phyloP scores from a whole-genome alignment of 306 rosid genomes.

The Purshia tridentata region DNA sequence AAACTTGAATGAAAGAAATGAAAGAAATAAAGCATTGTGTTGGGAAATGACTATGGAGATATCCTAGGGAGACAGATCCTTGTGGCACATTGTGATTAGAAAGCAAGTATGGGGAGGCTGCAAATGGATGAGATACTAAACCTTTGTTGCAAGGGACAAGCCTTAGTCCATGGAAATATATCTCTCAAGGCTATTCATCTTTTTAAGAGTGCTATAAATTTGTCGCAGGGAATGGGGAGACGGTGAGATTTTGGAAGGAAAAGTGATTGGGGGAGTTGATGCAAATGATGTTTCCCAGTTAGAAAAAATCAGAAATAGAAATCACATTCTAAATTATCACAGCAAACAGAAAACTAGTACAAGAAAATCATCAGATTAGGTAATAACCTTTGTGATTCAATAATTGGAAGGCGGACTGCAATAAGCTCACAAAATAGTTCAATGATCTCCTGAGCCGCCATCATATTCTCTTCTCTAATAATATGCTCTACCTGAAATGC shows the following conservation, averaged over 20 bases:
- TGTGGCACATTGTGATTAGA: neutral
- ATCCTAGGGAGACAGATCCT: neutral
- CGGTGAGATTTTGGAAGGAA: neutral
- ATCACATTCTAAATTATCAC: neutral
- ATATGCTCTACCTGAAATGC: conserved; percentile 86
- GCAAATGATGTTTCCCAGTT: too few species aligned
- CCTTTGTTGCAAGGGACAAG: neutral
- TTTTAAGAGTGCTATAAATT: neutral
- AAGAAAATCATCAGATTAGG: neutral
- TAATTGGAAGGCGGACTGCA: conserved; percentile 81
- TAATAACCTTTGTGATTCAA: conserved; percentile 77
- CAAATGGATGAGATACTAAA: neutral
- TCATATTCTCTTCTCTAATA: conserved; percentile 93
- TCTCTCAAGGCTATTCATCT: neutral
- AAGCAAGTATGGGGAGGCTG: neutral
- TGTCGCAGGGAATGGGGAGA: neutral
- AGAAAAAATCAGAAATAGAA: neutral
- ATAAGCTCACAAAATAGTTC: conserved; percentile 87
- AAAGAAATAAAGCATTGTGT: too few species aligned
- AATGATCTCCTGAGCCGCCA: conserved; percentile 95
- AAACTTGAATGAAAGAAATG: too few species aligned
- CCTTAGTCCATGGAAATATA: neutral
- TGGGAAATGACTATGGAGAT: neutral
- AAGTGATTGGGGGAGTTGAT: too few species aligned
- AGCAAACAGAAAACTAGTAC: conserved; percentile 3